Percentiles rank a stretch among this genome's conserved stretches.
These are phyloP conservation scores for Otatea glauca DNA, from an alignment of 176 grass and related monocot species.

Conservation along the genomic window DNA sequence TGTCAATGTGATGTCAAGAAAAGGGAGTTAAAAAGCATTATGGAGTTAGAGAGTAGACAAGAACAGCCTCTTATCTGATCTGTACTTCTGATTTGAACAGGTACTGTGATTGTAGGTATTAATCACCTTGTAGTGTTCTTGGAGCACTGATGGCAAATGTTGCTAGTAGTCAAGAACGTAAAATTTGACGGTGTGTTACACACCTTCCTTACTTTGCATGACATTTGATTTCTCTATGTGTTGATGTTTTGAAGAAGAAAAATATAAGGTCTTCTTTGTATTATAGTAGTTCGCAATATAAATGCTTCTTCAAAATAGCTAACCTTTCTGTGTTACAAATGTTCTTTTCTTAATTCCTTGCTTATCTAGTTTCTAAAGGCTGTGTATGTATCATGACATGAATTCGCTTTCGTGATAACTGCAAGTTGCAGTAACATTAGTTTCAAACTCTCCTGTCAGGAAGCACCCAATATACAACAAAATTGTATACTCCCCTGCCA, in stretches of 20 bases:
- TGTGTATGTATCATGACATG: background rate
- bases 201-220: background rate
- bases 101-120: background rate
- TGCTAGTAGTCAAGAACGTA: slow-evolving; percentile 23
- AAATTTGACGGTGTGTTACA: slow-evolving; percentile 2
- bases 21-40: background rate
- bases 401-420: background rate
- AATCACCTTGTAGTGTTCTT: background rate
- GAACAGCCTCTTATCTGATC: background rate
- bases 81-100: slow-evolving; percentile 3
- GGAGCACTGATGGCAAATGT: slow-evolving; percentile 5
- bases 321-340: background rate
- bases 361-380: background rate
- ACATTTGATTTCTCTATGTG: background rate
- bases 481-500: background rate
- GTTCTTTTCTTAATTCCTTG: background rate
- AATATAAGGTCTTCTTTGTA: background rate
- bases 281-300: background rate
- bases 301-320: background rate
- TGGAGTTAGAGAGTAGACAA: slow-evolving; percentile 15
- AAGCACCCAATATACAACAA: background rate
- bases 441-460: background rate
- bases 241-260: background rate
- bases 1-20: background rate
- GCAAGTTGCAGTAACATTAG: background rate